Conservation (phyloP, 306 rosid genomes). For the Pterocarpus santalinus region DNA sequence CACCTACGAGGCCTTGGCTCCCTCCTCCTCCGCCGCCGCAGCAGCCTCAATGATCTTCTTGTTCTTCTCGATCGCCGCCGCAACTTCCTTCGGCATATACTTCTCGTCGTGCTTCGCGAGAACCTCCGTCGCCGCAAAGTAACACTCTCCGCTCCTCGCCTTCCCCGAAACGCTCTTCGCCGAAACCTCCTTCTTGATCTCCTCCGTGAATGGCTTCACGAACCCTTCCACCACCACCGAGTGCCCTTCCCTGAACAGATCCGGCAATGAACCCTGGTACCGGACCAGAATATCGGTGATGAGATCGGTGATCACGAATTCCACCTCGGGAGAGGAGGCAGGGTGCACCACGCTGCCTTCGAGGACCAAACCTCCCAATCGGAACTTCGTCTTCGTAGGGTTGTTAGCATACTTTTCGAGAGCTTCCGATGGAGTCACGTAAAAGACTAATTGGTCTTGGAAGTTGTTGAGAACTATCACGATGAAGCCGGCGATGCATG, state of each 20-base stretch:
- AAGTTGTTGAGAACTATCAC: slow-evolving; percentile 82
- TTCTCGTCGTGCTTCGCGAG: slow-evolving; percentile 96
- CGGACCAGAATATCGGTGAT: slow-evolving; percentile 88
- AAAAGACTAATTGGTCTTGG: slow-evolving; percentile 83
- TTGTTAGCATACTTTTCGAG: slow-evolving; percentile 63
- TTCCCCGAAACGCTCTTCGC: slow-evolving; percentile 67
- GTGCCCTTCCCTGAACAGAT: slow-evolving; percentile 91
- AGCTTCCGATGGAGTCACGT: slow-evolving; percentile 86
- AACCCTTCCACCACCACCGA: slow-evolving; percentile 92
- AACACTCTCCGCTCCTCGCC: slow-evolving; percentile 76
- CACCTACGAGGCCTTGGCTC: slow-evolving; percentile 48
- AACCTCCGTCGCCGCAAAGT: slow-evolving; percentile 82
- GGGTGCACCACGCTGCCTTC: slow-evolving; percentile 94
- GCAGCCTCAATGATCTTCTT: slow-evolving; percentile 71
- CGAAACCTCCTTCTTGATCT: slow-evolving; percentile 64
- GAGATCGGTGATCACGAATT: slow-evolving; percentile 88
- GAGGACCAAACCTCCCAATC: slow-evolving; percentile 88
- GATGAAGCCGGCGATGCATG: slow-evolving; percentile 81
- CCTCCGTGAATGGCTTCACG: slow-evolving; percentile 82
- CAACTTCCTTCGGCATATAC: slow-evolving; percentile 91
- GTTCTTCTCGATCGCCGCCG: slow-evolving; percentile 88
- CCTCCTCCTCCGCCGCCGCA: slow-evolving; percentile 42
- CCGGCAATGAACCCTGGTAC: slow-evolving; percentile 79
- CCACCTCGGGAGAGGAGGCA: slow-evolving; percentile 73
- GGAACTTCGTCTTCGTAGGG: slow-evolving; percentile 80